Conservation (phyloP, 768 basidiomycete species). For the Daedaleopsis sinensis region DNA sequence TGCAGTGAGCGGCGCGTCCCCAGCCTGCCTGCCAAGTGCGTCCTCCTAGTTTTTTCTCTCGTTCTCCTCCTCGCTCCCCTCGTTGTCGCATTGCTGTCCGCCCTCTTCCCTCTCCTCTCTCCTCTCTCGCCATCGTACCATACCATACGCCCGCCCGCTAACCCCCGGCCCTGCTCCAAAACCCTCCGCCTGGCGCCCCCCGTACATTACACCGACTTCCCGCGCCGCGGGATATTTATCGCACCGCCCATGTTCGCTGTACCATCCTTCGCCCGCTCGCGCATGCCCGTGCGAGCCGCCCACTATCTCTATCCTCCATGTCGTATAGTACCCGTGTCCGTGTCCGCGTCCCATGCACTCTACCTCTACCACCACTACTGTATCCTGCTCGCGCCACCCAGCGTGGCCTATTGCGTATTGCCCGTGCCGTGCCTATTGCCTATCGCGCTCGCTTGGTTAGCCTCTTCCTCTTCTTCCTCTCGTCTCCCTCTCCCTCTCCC, state of each 20-base stretch:
- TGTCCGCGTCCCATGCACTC: background rate
- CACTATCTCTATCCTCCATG: background rate
- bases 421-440: too few relatives aligned
- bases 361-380: background rate
- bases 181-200: too few relatives aligned
- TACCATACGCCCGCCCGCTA: background rate
- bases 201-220: too few relatives aligned
- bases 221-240: background rate
- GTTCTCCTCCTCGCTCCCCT: background rate
- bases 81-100: background rate
- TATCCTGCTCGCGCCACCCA: background rate
- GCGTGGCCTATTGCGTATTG: too few relatives aligned
- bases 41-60: background rate
- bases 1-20: constrained; percentile 13
- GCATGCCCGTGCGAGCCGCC: background rate
- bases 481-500: too few relatives aligned
- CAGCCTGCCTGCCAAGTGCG: background rate
- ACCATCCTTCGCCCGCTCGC: background rate
- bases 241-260: background rate
- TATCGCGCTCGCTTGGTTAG: too few relatives aligned
- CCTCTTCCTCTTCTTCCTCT: too few relatives aligned
- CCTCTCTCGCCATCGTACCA: background rate
- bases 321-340: background rate
- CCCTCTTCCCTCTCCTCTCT: background rate
- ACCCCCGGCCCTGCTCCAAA: background rate